These are phyloP conservation scores for Magnolia kwangsiensis DNA, from an alignment of 164 flowering plant species.

Conservation along the genomic window DNA sequence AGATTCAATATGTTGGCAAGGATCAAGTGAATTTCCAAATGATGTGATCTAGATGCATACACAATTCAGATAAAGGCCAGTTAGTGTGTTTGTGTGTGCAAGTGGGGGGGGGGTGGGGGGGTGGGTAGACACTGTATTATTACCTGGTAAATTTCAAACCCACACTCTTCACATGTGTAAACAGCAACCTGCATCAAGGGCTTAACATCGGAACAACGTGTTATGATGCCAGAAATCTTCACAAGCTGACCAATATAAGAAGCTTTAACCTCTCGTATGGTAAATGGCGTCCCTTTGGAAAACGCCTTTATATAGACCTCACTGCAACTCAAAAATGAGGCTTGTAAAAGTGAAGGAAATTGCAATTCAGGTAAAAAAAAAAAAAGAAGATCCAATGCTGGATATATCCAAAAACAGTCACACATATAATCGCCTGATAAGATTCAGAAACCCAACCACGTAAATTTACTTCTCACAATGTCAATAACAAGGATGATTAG, in stretches of 20 bases:
- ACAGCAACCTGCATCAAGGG: slow-evolving; percentile 98
- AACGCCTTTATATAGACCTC: slow-evolving; percentile 87
- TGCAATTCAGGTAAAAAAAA: neutral
- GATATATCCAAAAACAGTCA: neutral
- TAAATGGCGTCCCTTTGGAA: slow-evolving; percentile 75
- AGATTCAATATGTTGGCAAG: too few relatives aligned
- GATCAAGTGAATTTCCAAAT: too few relatives aligned
- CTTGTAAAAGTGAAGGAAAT: neutral
- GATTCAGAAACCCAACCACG: too few relatives aligned
- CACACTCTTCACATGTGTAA: slow-evolving; percentile 97
- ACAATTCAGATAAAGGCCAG: too few relatives aligned
- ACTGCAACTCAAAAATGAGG: slow-evolving; percentile 35
- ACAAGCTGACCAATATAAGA: slow-evolving; percentile 96
- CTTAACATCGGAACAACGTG: slow-evolving; percentile 98
- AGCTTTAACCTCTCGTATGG: slow-evolving; percentile 92
- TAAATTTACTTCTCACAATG: too few relatives aligned
- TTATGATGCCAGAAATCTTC: slow-evolving; percentile 85
- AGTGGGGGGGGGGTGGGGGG: too few relatives aligned
- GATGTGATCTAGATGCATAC: too few relatives aligned
- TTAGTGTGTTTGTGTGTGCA: too few relatives aligned
- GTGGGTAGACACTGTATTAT: neutral
- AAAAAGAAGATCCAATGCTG: neutral
- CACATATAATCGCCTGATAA: too few relatives aligned
- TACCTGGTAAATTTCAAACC: slow-evolving; percentile 99
- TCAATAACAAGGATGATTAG: too few relatives aligned